phyloP scores from a whole-genome alignment of 2,329 filamentous ascomycete species.

The Exophiala oligosperma region DNA sequence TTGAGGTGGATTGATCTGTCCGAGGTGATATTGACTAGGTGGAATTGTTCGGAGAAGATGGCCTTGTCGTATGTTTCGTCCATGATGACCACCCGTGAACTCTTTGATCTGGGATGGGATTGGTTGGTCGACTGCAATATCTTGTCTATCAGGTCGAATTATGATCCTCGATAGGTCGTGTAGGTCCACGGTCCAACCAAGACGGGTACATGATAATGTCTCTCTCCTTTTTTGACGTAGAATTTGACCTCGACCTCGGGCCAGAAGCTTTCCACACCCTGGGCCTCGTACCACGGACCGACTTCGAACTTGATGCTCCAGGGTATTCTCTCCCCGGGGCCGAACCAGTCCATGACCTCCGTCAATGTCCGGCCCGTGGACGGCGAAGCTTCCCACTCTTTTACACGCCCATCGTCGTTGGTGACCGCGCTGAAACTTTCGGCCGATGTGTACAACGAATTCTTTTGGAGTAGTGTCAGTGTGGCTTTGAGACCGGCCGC shows the following conservation, averaged over 20 bases:
- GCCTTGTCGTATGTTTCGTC: too few relatives aligned
- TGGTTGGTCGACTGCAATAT: background rate
- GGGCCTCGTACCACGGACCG: constrained; percentile 47
- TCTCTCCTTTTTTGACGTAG: constrained; percentile 48
- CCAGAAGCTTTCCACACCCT: constrained; percentile 52
- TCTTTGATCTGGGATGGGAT: background rate
- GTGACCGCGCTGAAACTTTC: constrained; percentile 41
- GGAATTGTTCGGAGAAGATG: too few relatives aligned
- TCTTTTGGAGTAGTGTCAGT: constrained; percentile 58
- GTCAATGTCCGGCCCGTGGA: constrained; percentile 24
- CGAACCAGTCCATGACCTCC: constrained; percentile 28
- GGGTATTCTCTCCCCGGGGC: constrained; percentile 40
- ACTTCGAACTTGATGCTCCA: constrained; percentile 49
- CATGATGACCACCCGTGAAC: too few relatives aligned
- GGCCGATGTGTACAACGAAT: constrained; percentile 16
- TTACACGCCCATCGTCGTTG: constrained; percentile 48
- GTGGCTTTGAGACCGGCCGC: constrained; percentile 50
- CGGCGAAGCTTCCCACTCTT: constrained; percentile 42
- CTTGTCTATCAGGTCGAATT: constrained; percentile 11
- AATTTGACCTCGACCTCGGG: constrained; percentile 53
- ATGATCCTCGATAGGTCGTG: constrained; percentile 52
- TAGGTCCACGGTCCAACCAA: constrained; percentile 53
- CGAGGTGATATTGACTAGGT: too few relatives aligned
- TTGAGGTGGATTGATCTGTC: too few relatives aligned
- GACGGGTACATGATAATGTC: constrained; percentile 54